Base-by-base conservation (phyloP, 257 asterid species). In the Coffea eugenioides region DNA sequence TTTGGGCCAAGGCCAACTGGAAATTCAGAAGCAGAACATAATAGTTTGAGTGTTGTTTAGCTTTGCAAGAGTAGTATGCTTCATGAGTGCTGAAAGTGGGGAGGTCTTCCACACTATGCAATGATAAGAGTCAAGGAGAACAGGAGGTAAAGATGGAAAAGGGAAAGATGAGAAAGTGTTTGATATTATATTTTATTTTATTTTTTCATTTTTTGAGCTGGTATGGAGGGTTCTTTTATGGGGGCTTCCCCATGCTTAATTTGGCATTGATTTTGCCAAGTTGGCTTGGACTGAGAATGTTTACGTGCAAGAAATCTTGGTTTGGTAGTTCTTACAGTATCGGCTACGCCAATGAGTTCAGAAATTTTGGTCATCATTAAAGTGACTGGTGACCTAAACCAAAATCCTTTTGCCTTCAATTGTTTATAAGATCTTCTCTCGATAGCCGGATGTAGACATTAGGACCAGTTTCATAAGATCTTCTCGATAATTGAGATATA, bases 11-110 rank as follows among this genome's bases (percentile, higher is more conserved):
- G 52, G 67, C 41, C 79, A 62, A 76, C 73, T 76, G 73, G 62
- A 65, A 76, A 65, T 45, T 65, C 66, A 52, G 18, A 62, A 25
- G 51, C 21, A 43, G 57, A 41, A 75, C 41, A 48, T 46, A 1
- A 4, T 39, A 4, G 45, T 76, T 76, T 18, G 39, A 10, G 66
- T 27, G 71, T 68, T 6, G 48, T 36, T 68, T 6, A 68, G 36
- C 49, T 36, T 16, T 36, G 72, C 70, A 27, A 25, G 15, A 25
- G 56, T 43, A 69, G 36, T 41, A 43, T 43, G 12, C 18, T 56
- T 74, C 78, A 74, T 74, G 56, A 75, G 73, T 66, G 57, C 27
- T 76, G 71, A 43, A 25, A 48, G 72, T 62, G 72, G 79, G 79
- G 79, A 43, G 71, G 61, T 46, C 51, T 76, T 76, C 49, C 80